Evolutionary conservation across 2,329 filamentous ascomycete genomes (phyloP).

Genomic region (Metarhizium rileyi): DNA sequence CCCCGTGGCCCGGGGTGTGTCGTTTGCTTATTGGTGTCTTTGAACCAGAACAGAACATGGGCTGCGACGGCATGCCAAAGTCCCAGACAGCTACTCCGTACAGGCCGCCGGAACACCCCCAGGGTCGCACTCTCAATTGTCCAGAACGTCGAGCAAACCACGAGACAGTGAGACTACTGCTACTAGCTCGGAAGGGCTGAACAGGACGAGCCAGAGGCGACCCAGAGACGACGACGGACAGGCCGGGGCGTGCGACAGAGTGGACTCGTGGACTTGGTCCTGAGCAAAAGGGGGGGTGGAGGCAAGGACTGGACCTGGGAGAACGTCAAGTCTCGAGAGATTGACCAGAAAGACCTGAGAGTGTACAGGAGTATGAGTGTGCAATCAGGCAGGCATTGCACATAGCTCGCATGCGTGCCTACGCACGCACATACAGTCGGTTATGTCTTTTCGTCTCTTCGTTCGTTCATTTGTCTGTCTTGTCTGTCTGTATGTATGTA

Average conservation of each 20-base stretch:
- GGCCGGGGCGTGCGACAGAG: conserved; percentile 4
- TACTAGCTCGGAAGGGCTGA: conserved; percentile 30
- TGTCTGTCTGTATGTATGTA: too few species aligned
- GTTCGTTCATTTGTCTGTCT: too few species aligned
- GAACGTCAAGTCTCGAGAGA: not conserved
- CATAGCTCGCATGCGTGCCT: too few species aligned
- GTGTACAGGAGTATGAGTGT: too few species aligned
- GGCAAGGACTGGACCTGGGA: not conserved
- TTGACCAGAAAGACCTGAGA: not conserved
- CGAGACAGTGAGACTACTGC: conserved; percentile 9
- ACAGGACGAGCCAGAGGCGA: conserved; percentile 17
- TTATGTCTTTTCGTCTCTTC: too few species aligned
- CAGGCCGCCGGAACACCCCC: too few species aligned
- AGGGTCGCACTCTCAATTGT: not conserved
- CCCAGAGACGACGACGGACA: conserved; percentile 11
- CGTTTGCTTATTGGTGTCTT: conserved; percentile 4
- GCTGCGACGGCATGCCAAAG: conserved; percentile 20
- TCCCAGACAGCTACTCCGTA: too few species aligned
- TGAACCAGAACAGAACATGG: conserved; percentile 1
- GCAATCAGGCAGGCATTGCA: not conserved
- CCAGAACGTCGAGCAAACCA: conserved; percentile 7
- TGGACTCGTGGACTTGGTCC: not conserved
- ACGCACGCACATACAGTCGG: too few species aligned
- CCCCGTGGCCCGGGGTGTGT: not conserved
- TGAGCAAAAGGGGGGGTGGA: not conserved